These are phyloP conservation scores for Breynia disticha DNA, from an alignment of 441 rosid genomes.

Conservation along the genomic window DNA sequence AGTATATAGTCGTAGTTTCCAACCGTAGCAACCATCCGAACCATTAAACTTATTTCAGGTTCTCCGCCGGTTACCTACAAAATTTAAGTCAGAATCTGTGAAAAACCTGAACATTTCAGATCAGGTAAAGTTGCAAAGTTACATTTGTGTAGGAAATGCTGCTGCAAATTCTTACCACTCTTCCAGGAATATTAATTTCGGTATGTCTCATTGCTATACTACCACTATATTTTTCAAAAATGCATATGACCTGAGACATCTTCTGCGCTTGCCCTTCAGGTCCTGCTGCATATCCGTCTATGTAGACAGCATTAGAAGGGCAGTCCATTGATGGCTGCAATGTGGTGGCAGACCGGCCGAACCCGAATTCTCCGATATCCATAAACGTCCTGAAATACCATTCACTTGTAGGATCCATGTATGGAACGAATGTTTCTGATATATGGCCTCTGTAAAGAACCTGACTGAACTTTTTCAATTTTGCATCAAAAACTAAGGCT, in stretches of 20 bases:
- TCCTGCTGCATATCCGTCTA: constrained; percentile 52
- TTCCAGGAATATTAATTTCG: constrained; percentile 67
- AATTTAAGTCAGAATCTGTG: neutral
- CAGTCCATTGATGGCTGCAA: constrained; percentile 56
- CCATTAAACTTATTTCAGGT: constrained; percentile 51
- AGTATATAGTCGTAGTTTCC: constrained; percentile 77
- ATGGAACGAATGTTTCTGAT: constrained; percentile 79
- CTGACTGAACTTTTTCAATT: constrained; percentile 24
- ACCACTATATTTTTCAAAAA: constrained; percentile 57
- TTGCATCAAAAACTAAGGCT: constrained; percentile 45
- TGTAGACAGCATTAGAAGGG: constrained; percentile 41
- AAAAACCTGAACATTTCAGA: no score
- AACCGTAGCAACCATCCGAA: constrained; percentile 64
- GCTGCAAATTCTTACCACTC: constrained; percentile 36
- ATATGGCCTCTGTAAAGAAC: constrained; percentile 62
- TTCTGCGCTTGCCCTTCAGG: constrained; percentile 53
- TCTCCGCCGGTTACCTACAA: constrained; percentile 55
- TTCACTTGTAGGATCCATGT: constrained; percentile 68
- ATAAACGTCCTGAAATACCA: constrained; percentile 79
- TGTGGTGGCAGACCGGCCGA: constrained; percentile 46
- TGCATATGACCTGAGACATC: constrained; percentile 41
- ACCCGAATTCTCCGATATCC: constrained; percentile 74
- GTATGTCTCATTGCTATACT: constrained; percentile 60
- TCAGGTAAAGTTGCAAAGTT: no score
- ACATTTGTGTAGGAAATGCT: no score